Evolutionary conservation across 768 basidiomycete species (phyloP).

Genomic region (Trametes maxima): DNA sequence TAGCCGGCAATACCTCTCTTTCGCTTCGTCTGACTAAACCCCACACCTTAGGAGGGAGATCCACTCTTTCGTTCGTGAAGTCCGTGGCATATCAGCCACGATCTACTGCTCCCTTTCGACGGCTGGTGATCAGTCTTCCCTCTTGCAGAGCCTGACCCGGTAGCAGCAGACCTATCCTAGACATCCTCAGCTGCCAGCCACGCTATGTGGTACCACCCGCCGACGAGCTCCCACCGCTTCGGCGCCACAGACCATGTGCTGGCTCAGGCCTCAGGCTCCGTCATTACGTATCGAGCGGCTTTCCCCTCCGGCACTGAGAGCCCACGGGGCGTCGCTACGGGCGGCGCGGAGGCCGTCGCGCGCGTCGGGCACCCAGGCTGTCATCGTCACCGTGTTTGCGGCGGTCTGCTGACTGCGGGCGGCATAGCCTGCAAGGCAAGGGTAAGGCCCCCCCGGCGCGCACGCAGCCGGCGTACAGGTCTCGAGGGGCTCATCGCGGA

Average conservation of each 20-base stretch:
- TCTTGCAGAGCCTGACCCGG: no score
- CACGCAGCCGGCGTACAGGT: no score
- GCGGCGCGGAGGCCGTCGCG: neutral
- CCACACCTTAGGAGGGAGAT: no score
- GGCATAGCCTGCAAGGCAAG: neutral
- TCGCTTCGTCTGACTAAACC: no score
- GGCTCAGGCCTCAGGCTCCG: neutral
- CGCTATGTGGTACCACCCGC: conserved; percentile 3
- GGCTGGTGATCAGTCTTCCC: no score
- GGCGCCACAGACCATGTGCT: neutral
- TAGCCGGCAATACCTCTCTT: no score
- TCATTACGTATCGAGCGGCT: neutral
- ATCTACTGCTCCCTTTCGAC: no score
- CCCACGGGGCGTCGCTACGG: neutral
- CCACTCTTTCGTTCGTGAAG: no score
- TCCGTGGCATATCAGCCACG: no score
- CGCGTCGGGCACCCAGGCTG: neutral
- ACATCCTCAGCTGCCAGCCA: no score
- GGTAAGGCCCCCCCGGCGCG: no score
- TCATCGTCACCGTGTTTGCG: neutral
- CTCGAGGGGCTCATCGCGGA: neutral
- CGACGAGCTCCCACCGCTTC: neutral
- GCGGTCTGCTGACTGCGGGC: neutral
- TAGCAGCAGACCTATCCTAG: no score
- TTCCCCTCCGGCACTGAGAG: neutral